Evolutionary conservation across 2,329 filamentous ascomycete species (phyloP).

Genomic region (Curvularia eragrostidis): DNA sequence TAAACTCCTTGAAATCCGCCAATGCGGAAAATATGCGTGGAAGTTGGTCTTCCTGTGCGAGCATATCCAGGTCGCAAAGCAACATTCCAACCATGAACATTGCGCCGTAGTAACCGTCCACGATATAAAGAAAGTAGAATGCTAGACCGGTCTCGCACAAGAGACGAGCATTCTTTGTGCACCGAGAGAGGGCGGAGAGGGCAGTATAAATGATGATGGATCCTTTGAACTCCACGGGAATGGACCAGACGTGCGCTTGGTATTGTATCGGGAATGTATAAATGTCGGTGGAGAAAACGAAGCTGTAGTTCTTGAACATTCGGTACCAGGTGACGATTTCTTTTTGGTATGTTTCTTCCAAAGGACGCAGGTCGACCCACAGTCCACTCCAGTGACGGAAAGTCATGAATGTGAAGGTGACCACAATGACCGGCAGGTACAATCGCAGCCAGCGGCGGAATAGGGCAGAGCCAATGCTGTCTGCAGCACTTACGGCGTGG

Average conservation of each 20-base stretch:
- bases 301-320: slow-evolving; percentile 69
- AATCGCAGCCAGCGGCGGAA: slow-evolving; percentile 61
- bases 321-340: slow-evolving; percentile 40
- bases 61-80: slow-evolving; percentile 48
- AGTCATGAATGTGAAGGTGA: slow-evolving; percentile 62
- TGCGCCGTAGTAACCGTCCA: slow-evolving; percentile 66
- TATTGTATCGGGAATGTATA: slow-evolving; percentile 60
- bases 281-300: slow-evolving; percentile 66
- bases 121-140: slow-evolving; percentile 71
- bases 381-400: slow-evolving; percentile 56
- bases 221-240: slow-evolving; percentile 56
- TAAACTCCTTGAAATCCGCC: slow-evolving; percentile 58
- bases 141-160: slow-evolving; percentile 61
- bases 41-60: slow-evolving; percentile 36
- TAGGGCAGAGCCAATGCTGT: slow-evolving; percentile 57
- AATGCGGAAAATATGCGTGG: slow-evolving; percentile 58
- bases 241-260: slow-evolving; percentile 48
- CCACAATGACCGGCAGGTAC: slow-evolving; percentile 60
- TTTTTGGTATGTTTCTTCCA: slow-evolving; percentile 55
- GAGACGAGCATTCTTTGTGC: slow-evolving; percentile 62
- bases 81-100: slow-evolving; percentile 48
- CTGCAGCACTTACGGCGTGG: slow-evolving; percentile 49
- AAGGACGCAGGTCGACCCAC: slow-evolving; percentile 54
- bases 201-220: slow-evolving; percentile 69
- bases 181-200: slow-evolving; percentile 63